Evolutionary conservation across 2,329 filamentous ascomycete species (phyloP).

Genomic region (Xylariaceae sp.): DNA sequence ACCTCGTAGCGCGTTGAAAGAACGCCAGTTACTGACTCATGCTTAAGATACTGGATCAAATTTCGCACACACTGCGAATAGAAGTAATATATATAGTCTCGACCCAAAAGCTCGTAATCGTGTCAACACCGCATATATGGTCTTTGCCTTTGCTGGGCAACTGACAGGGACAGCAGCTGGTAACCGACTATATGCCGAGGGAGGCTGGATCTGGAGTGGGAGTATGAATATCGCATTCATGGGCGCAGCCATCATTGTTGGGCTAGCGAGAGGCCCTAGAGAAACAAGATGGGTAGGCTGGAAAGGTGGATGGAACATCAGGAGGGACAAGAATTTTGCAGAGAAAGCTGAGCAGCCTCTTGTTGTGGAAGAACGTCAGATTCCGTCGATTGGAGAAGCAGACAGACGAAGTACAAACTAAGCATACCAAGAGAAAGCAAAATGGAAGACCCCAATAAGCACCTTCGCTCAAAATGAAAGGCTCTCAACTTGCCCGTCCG

Average conservation of each 20-base stretch:
- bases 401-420: too few relatives aligned
- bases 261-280: conserved; percentile 47
- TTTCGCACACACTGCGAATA: conserved; percentile 76
- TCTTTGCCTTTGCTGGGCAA: conserved; percentile 76
- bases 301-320: conserved; percentile 50
- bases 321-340: conserved; percentile 25
- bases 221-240: conserved; percentile 50
- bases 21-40: neutral
- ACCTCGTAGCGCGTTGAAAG: conserved; percentile 48
- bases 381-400: too few relatives aligned
- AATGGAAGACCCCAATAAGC: too few relatives aligned
- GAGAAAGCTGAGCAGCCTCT: conserved; percentile 18
- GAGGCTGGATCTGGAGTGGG: conserved; percentile 59
- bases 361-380: too few relatives aligned
- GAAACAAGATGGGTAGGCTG: conserved; percentile 53
- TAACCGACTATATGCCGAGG: conserved; percentile 57
- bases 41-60: conserved; percentile 74
- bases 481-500: too few relatives aligned
- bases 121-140: conserved; percentile 85
- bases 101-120: conserved; percentile 75
- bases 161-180: conserved; percentile 71
- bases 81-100: conserved; percentile 72
- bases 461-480: too few relatives aligned
- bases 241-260: conserved; percentile 45
- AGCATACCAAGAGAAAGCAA: too few relatives aligned